Evolutionary conservation across 1,284 basidiomycete genomes (phyloP), one percentile per base, ranked within the genome.

Genomic region (Apiotrichum brassicae): DNA sequence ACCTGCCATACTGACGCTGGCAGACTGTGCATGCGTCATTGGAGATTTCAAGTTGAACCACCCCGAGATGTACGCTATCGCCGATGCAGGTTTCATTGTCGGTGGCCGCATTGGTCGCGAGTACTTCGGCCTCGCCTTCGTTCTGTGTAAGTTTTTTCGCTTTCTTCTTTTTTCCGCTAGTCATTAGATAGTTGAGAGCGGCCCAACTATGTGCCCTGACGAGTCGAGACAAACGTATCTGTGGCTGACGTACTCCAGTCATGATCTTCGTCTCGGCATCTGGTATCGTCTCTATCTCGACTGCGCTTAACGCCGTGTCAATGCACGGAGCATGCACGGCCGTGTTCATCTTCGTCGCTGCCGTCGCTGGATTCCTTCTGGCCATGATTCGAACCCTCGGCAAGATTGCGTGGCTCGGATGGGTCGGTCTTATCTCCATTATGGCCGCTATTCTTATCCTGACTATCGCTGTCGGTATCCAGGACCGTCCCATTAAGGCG

Each of bases 221-320:
- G n/a, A n/a, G n/a, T n/a, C n/a, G n/a, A n/a, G n/a, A n/a, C n/a
- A n/a, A n/a, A n/a, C n/a, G n/a, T n/a, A n/a, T n/a, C n/a, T n/a
- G n/a, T 30, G 7, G 14, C 28, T 30, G 28, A 30, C 28, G 28
- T 14, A 14, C 38, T 40, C 6, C 28, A 42, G 40, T 67, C 66
- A 57, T 54, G 51, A 49, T 57, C 33, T 56, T 62, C 30, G 57
- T 62, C 26, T 48, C 58, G 5, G 64, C 54, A 9, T 51, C 57
- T 0, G 58, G 50, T 32, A 57, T 67, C 33, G 50, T 74, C 25
- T 59, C 62, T n/a, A 53, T 73, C 35, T 64, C 70, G 7, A 68
- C 71, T 42, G 68, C 73, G 0, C 58, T 76, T 41, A 75, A 76
- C 63, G 68, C 74, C 26, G 56, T 76, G 22, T 46, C 49, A 2